A percentile compares a stretch with the other conserved stretches of the same genome.
Evolutionary conservation across 306 rosid genomes (phyloP).

Genomic region (Lathyrus aphaca): DNA sequence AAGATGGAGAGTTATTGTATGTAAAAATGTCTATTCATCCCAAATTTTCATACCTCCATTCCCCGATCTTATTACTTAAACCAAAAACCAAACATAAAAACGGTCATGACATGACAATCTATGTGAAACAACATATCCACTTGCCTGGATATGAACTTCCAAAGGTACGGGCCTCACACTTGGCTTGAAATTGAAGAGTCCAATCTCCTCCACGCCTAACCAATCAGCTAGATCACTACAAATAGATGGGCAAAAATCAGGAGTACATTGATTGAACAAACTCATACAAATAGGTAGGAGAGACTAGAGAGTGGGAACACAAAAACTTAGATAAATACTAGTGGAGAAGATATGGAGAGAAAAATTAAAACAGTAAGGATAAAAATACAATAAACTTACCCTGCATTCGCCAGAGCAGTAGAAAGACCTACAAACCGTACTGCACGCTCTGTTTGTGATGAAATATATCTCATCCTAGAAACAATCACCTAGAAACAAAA

Average conservation of each 20-base stretch:
- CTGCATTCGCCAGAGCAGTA: conserved; percentile 96
- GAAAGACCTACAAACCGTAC: conserved; percentile 94
- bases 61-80: conserved; percentile 17
- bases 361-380: not conserved
- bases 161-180: conserved; percentile 98
- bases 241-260: conserved; percentile 26
- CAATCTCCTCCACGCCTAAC: conserved; percentile 95
- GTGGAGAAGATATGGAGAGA: conserved; percentile 19
- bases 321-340: conserved; percentile 20
- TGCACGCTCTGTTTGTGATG: conserved; percentile 92
- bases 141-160: conserved; percentile 97
- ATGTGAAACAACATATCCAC: conserved; percentile 45
- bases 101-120: conserved; percentile 6
- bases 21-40: conserved; percentile 14
- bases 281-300: conserved; percentile 10
- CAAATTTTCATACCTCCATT: conserved; percentile 20
- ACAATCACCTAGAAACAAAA: conserved; percentile 80
- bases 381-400: conserved; percentile 54
- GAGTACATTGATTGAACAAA: conserved; percentile 30
- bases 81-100: conserved; percentile 7
- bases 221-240: conserved; percentile 92
- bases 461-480: conserved; percentile 97
- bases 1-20: not conserved
- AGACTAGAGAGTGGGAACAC: conserved; percentile 2
- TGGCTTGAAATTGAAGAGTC: conserved; percentile 98